Percentiles rank a stretch among this genome's conserved stretches.
phyloP scores from a whole-genome alignment of 805 yeast genomes.

The Dipodascus albidus region DNA sequence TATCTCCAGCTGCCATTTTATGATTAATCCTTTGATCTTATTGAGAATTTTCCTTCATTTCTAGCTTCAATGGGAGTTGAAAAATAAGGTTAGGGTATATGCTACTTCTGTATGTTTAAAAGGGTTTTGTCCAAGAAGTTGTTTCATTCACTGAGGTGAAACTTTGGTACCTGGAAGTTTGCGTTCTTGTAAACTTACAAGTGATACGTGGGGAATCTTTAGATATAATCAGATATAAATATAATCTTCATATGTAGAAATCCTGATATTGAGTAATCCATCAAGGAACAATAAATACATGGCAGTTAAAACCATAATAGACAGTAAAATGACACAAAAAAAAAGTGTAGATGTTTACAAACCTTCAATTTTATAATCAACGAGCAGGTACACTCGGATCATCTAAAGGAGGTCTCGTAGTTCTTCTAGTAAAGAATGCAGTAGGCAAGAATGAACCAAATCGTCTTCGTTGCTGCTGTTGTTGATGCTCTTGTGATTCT shows the following conservation, averaged over 20 bases:
- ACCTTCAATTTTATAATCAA: neutral
- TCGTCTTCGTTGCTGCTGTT: neutral
- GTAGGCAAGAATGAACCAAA: neutral
- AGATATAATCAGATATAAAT: no score
- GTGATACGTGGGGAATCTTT: no score
- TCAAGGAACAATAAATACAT: no score
- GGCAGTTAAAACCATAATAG: no score
- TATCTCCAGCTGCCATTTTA: neutral
- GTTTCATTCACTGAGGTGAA: no score
- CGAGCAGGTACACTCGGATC: neutral
- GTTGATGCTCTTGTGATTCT: neutral
- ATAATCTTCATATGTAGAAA: no score
- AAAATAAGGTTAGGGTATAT: neutral
- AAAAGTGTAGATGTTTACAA: neutral
- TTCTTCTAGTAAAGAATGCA: neutral
- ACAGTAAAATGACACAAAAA: neutral
- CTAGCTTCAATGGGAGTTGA: no score
- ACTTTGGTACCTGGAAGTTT: no score
- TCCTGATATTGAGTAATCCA: no score
- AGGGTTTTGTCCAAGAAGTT: no score
- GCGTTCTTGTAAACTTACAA: no score
- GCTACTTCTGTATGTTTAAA: neutral
- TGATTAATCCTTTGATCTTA: neutral
- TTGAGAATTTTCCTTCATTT: no score
- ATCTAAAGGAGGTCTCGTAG: neutral